Percentiles rank a stretch among this genome's conserved stretches.
Conservation (phyloP, 192 early-diverging fungal genomes). For the Coemansia sp. region DNA sequence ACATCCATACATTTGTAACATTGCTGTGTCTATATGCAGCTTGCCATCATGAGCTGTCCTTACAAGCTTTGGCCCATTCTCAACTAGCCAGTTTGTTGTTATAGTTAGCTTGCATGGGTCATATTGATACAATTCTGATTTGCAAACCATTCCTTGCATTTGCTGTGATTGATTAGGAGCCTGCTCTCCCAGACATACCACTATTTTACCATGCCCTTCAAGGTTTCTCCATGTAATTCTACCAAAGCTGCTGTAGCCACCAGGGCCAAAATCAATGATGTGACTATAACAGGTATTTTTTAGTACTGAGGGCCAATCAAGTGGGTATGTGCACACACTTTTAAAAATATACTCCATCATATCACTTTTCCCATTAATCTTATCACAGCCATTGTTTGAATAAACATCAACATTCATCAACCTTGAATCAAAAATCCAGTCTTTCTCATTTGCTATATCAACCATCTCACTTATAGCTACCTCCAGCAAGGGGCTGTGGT, state of each 20-base stretch:
- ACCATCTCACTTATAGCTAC: neutral
- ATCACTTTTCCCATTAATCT: conserved; percentile 56
- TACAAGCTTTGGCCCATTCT: conserved; percentile 80
- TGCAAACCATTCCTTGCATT: conserved; percentile 73
- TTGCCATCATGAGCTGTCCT: conserved; percentile 52
- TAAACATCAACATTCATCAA: conserved; percentile 59
- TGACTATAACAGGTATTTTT: conserved; percentile 63
- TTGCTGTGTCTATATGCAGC: conserved; percentile 81
- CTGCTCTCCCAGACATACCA: conserved; percentile 25
- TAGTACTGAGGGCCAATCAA: conserved; percentile 58
- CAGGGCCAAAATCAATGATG: conserved; percentile 91
- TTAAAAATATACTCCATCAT: conserved; percentile 65
- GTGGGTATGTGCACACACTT: conserved; percentile 60
- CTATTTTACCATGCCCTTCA: conserved; percentile 77
- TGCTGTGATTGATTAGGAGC: conserved; percentile 39
- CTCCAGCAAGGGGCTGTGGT: conserved; percentile 45
- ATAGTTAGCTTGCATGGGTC: conserved; percentile 72
- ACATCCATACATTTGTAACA: conserved; percentile 77
- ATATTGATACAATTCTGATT: conserved; percentile 69
- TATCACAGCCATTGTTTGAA: conserved; percentile 75
- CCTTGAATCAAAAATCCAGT: conserved; percentile 13
- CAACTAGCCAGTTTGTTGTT: conserved; percentile 79
- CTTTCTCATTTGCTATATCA: conserved; percentile 12
- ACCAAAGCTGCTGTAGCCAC: conserved; percentile 79
- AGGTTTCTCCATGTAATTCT: conserved; percentile 80